A percentile compares a stretch with the other conserved stretches of the same genome.
Evolutionary conservation across 2,329 filamentous ascomycete genomes (phyloP).

Genomic region (Calonectria montana): DNA sequence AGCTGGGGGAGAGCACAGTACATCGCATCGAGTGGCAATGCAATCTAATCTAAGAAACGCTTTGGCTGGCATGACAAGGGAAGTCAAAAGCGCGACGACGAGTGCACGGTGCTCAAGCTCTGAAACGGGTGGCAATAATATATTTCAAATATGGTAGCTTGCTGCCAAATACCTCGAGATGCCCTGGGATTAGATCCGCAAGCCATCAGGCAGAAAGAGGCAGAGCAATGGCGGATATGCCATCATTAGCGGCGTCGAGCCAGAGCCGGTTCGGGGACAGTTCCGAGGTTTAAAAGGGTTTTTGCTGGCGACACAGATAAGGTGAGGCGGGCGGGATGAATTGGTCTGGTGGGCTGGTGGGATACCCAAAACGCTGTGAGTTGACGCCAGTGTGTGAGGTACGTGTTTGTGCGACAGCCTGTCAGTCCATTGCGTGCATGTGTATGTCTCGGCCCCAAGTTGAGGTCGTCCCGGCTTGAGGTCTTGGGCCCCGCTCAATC

Average conservation of each 20-base stretch:
- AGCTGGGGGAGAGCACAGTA: neutral
- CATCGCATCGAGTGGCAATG: neutral
- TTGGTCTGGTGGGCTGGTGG: neutral
- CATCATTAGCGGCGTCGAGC: neutral
- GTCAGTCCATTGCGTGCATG: neutral
- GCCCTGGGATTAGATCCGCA: neutral
- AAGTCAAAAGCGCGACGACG: neutral
- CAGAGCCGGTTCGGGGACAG: neutral
- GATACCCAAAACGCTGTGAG: neutral
- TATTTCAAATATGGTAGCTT: neutral
- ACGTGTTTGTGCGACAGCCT: conserved; percentile 4
- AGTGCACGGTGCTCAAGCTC: neutral
- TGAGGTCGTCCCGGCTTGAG: conserved; percentile 2
- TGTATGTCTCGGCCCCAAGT: conserved; percentile 14
- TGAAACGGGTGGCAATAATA: neutral
- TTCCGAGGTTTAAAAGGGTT: neutral
- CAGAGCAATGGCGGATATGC: neutral
- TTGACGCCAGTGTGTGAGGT: neutral
- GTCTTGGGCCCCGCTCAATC: neutral
- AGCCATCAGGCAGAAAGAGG: neutral
- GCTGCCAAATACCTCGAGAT: neutral
- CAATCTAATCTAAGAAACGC: neutral
- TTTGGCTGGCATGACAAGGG: neutral
- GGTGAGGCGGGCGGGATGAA: conserved; percentile 18
- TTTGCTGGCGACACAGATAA: conserved; percentile 17